A percentile compares a stretch with the other conserved stretches of the same genome.
phyloP scores from a whole-genome alignment of 768 basidiomycete genomes.

The Mycena amicta region DNA sequence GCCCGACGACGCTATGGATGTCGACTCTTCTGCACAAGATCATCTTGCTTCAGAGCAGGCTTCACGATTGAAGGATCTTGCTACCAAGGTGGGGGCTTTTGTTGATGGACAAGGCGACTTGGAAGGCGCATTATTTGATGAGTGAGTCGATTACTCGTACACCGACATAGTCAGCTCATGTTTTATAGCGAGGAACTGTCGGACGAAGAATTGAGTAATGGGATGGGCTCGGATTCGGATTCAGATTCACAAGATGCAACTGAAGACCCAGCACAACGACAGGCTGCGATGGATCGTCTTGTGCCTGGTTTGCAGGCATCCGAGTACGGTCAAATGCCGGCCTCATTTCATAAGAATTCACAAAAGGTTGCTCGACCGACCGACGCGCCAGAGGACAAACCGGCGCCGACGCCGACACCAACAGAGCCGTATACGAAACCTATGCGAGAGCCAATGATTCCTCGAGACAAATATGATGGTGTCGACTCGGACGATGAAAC shows the following conservation, averaged over 20 bases:
- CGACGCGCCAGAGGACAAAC: slow-evolving; percentile 44
- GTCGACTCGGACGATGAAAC: slow-evolving; percentile 91
- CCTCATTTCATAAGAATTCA: slow-evolving; percentile 69
- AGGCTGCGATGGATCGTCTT: slow-evolving; percentile 74
- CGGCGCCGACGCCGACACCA: slow-evolving; percentile 19
- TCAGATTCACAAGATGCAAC: slow-evolving; percentile 44
- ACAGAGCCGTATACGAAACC: slow-evolving; percentile 38
- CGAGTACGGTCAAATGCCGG: slow-evolving; percentile 89
- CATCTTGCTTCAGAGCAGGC: slow-evolving; percentile 66
- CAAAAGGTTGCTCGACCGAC: slow-evolving; percentile 60
- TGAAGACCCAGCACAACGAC: slow-evolving; percentile 43
- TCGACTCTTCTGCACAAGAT: slow-evolving; percentile 52
- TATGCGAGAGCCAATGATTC: slow-evolving; percentile 77
- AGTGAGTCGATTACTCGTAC: slow-evolving; percentile 62
- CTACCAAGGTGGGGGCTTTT: slow-evolving; percentile 86
- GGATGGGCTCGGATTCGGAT: slow-evolving; percentile 49
- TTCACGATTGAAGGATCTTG: slow-evolving; percentile 69
- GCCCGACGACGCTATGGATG: slow-evolving; percentile 48
- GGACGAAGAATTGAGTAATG: slow-evolving; percentile 60
- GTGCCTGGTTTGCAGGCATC: slow-evolving; percentile 77
- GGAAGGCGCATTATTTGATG: slow-evolving; percentile 87
- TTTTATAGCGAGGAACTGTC: slow-evolving; percentile 59
- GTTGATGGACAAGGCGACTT: slow-evolving; percentile 88
- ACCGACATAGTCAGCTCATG: too few relatives aligned
- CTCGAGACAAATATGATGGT: slow-evolving; percentile 87